Conservation (phyloP, 129 eudicot genomes). For the Silybum marianum region DNA sequence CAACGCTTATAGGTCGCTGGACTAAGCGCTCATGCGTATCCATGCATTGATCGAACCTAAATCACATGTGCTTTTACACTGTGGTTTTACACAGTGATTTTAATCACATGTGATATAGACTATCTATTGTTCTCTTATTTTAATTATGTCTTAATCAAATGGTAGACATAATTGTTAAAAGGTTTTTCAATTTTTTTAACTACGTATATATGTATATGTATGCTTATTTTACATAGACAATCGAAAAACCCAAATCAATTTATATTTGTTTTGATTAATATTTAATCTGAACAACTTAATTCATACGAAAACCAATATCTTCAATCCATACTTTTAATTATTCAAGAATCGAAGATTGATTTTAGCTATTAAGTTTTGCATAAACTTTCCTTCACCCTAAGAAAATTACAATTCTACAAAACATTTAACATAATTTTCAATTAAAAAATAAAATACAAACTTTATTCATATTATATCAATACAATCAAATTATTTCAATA, state of each 20-base stretch:
- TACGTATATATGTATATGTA: no score
- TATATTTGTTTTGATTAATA: neutral
- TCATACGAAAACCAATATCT: neutral
- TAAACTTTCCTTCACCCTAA: slow-evolving; percentile 10
- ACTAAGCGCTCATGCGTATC: neutral
- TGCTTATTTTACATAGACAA: neutral
- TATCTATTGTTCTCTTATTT: neutral
- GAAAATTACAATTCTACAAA: neutral
- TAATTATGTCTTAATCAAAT: no score
- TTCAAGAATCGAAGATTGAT: slow-evolving; percentile 6
- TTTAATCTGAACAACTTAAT: neutral
- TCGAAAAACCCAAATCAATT: neutral
- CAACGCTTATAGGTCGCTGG: neutral
- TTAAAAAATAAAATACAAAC: no score
- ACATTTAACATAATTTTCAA: no score
- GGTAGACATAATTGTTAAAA: no score
- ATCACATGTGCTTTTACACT: no score
- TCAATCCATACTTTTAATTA: neutral
- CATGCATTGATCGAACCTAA: neutral
- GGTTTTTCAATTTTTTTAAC: no score
- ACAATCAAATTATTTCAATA: neutral
- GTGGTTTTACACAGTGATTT: no score
- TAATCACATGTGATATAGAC: neutral
- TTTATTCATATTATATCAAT: neutral
- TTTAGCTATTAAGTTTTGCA: neutral